phyloP scores from a whole-genome alignment of 73 alveolate species.

The Tetrahymena elliotti region DNA sequence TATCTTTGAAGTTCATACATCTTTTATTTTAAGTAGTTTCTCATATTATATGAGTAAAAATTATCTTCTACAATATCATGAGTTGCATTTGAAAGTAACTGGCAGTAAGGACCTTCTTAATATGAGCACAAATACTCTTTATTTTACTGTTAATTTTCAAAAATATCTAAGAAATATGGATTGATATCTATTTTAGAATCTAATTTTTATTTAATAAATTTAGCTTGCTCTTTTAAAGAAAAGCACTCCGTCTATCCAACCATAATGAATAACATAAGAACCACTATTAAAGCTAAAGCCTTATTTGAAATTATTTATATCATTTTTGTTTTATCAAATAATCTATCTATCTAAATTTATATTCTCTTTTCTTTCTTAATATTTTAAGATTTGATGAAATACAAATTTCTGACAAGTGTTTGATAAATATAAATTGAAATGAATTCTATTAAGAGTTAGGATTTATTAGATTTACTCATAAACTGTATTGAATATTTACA shows the following conservation, averaged over 20 bases:
- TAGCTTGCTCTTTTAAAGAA: background rate
- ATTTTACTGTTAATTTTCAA: background rate
- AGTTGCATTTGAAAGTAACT: background rate
- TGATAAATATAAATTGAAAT: background rate
- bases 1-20: background rate
- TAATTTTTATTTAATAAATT: background rate
- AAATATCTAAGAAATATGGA: background rate
- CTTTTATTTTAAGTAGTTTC: background rate
- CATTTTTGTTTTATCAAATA: background rate
- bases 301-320: background rate
- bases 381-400: background rate
- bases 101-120: background rate
- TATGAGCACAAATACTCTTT: background rate
- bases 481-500: too few relatives aligned
- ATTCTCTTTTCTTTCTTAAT: background rate
- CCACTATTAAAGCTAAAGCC: background rate
- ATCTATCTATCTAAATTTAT: background rate
- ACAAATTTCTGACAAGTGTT: background rate
- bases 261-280: background rate
- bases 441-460: background rate
- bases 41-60: background rate
- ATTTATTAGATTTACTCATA: background rate
- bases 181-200: background rate
- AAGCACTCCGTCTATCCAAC: background rate
- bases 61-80: background rate